These are phyloP conservation scores for Papiliotrema terrestris DNA, from an alignment of 1,284 basidiomycete species.

Conservation along the genomic window DNA sequence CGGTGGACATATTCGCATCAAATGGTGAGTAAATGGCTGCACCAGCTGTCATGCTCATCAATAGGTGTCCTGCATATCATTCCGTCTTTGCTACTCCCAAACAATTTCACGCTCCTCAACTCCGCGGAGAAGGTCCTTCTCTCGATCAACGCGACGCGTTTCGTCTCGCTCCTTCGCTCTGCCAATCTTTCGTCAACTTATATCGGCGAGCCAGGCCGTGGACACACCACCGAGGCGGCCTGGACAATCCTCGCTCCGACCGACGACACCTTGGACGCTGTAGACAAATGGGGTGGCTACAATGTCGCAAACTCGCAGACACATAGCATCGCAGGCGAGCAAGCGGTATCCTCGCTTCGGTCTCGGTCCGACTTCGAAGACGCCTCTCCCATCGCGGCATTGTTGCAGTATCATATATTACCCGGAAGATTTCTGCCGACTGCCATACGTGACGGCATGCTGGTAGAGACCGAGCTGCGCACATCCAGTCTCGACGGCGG, in stretches of 20 bases:
- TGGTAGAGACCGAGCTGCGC: conserved; percentile 72
- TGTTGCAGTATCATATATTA: conserved; percentile 74
- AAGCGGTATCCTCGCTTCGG: too few species aligned
- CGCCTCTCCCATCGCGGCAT: conserved; percentile 32
- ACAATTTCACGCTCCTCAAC: conserved; percentile 66
- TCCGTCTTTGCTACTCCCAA: conserved; percentile 74
- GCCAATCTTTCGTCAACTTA: conserved; percentile 66
- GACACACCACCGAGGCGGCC: conserved; percentile 53
- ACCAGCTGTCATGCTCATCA: not conserved
- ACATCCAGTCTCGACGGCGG: conserved; percentile 64
- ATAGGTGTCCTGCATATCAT: conserved; percentile 81
- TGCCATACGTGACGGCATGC: conserved; percentile 67
- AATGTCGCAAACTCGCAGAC: not conserved
- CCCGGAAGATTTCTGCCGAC: conserved; percentile 67
- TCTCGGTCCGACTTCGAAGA: conserved; percentile 18
- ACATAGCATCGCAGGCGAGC: too few species aligned
- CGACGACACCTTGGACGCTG: conserved; percentile 69
- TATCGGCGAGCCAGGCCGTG: conserved; percentile 58
- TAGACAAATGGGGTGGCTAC: conserved; percentile 38
- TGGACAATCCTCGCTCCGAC: conserved; percentile 83
- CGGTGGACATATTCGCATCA: conserved; percentile 82
- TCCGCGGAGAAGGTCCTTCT: conserved; percentile 76
- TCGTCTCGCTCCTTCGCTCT: conserved; percentile 82
- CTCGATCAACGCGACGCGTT: conserved; percentile 80
- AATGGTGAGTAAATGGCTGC: conserved; percentile 55